Conservation (phyloP, 2,329 filamentous ascomycete species). For the Aspergillus hiratsukae region DNA sequence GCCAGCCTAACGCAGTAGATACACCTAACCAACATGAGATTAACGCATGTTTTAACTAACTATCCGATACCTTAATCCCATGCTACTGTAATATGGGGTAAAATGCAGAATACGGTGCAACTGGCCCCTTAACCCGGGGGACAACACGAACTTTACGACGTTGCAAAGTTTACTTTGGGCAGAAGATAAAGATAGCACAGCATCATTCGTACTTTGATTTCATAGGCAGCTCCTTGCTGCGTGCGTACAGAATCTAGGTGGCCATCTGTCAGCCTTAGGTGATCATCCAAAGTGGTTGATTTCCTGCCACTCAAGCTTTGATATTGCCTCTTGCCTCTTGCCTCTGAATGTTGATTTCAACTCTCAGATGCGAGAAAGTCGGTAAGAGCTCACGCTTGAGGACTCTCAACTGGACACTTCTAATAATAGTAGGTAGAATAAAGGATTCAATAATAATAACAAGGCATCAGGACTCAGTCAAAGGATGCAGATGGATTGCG, state of each 20-base stretch:
- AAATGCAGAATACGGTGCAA: neutral
- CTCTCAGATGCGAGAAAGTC: neutral
- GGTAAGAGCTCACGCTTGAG: neutral
- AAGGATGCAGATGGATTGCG: neutral
- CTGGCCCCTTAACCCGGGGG: neutral
- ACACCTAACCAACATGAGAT: neutral
- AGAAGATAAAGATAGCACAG: constrained; percentile 1
- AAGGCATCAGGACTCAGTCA: neutral
- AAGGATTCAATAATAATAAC: neutral
- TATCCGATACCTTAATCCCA: neutral
- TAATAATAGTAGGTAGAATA: neutral
- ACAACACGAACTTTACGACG: neutral
- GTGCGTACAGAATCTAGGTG: neutral
- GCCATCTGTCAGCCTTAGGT: neutral
- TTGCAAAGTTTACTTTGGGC: neutral
- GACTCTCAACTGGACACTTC: neutral
- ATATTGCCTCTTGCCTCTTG: neutral
- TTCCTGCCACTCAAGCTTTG: neutral
- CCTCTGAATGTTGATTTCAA: neutral
- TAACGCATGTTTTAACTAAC: neutral
- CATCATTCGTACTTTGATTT: neutral
- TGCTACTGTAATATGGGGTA: neutral
- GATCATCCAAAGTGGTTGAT: neutral
- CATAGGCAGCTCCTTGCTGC: neutral
- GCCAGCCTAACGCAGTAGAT: neutral